phyloP scores from a whole-genome alignment of 768 basidiomycete genomes.

The Tylopilus subfusipes region DNA sequence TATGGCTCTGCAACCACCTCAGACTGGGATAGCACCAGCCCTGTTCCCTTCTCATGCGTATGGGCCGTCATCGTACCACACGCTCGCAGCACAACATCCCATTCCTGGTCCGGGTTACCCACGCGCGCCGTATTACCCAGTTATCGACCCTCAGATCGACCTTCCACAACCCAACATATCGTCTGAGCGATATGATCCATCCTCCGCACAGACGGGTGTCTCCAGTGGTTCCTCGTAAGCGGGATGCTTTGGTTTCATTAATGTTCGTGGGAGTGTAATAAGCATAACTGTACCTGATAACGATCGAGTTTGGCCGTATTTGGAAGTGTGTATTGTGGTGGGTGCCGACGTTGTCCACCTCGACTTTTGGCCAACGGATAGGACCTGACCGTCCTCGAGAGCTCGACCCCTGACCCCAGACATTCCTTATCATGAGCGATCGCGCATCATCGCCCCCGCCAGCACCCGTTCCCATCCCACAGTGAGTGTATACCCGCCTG shows the following conservation, averaged over 20 bases:
- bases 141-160: conserved; percentile 39
- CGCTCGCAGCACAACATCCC: conserved; percentile 22
- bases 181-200: conserved; percentile 32
- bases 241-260: background rate
- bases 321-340: background rate
- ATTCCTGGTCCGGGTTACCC: conserved; percentile 21
- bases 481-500: conserved; percentile 13
- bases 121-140: conserved; percentile 35
- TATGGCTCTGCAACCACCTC: conserved; percentile 17
- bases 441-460: conserved; percentile 1
- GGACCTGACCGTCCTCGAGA: conserved; percentile 17
- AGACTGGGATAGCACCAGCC: conserved; percentile 10
- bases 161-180: conserved; percentile 31
- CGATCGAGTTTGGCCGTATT: conserved; percentile 4
- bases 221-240: conserved; percentile 15
- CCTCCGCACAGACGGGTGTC: conserved; percentile 12
- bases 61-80: conserved; percentile 28
- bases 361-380: background rate
- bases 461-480: background rate
- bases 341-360: background rate
- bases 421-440: conserved; percentile 34
- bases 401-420: conserved; percentile 23
- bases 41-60: conserved; percentile 29
- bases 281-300: background rate
- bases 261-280: background rate